A percentile compares a stretch with the other conserved stretches of the same genome.
Conservation (phyloP, 2,329 filamentous ascomycete genomes). For the Penicillium sp. region DNA sequence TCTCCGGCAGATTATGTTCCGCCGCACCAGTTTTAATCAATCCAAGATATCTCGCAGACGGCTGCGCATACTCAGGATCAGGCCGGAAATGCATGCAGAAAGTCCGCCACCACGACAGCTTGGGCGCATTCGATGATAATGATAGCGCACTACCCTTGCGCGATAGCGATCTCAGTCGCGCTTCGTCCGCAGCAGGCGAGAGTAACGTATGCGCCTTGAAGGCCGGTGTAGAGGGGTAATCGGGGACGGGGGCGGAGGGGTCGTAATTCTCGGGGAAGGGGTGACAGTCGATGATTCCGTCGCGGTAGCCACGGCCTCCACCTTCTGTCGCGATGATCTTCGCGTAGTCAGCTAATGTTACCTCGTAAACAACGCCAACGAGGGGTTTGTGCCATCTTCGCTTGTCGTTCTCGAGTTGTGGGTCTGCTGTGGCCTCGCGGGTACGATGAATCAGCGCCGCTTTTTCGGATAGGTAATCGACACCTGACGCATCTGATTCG, state of each 20-base stretch:
- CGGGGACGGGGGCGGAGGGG: constrained; percentile 57
- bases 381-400: constrained; percentile 74
- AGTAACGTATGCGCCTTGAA: constrained; percentile 86
- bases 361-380: constrained; percentile 92
- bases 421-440: constrained; percentile 19
- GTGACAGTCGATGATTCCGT: constrained; percentile 75
- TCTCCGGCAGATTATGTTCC: constrained; percentile 73
- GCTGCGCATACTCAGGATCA: constrained; percentile 69
- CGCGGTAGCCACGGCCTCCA: constrained; percentile 76
- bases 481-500: constrained; percentile 4
- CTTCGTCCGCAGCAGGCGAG: constrained; percentile 52
- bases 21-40: constrained; percentile 72
- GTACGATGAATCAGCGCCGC: constrained; percentile 24
- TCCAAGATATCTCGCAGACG: constrained; percentile 77
- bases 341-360: constrained; percentile 75
- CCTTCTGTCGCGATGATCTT: constrained; percentile 89
- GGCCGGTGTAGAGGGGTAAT: constrained; percentile 57
- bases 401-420: constrained; percentile 45
- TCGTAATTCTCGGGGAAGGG: constrained; percentile 55
- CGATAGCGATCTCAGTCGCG: constrained; percentile 16
- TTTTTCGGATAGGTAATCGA: constrained; percentile 32
- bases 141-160: neutral
- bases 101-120: constrained; percentile 15
- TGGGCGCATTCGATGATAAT: neutral
- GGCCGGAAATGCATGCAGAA: constrained; percentile 54